Evolutionary conservation across 148 eudicot species (phyloP).

Genomic region (Fagopyrum tataricum): DNA sequence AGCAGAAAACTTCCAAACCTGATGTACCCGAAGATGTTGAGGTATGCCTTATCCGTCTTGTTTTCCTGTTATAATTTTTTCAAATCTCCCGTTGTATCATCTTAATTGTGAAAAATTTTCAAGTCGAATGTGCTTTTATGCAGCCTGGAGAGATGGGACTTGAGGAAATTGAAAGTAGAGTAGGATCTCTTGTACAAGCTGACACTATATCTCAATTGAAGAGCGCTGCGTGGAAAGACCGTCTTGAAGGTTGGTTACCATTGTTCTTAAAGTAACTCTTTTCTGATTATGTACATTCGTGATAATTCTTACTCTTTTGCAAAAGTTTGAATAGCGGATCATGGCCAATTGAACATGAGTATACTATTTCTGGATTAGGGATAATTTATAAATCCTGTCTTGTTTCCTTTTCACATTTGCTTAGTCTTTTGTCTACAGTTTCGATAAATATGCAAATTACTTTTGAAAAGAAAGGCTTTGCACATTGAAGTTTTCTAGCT

Average conservation of each 20-base stretch:
- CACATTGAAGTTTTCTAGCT: neutral
- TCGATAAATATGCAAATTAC: neutral
- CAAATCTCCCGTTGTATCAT: neutral
- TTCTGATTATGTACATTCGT: constrained; percentile 9
- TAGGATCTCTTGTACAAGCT: constrained; percentile 68
- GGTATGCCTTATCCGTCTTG: constrained; percentile 26
- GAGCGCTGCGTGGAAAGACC: constrained; percentile 95
- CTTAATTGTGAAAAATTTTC: neutral
- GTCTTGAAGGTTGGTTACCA: constrained; percentile 75
- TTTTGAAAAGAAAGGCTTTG: neutral
- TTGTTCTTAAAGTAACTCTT: constrained; percentile 13
- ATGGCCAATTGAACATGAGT: neutral
- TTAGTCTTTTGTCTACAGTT: neutral
- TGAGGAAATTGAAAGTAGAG: constrained; percentile 87
- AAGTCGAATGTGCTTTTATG: constrained; percentile 15
- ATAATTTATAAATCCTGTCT: neutral
- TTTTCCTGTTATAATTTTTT: neutral
- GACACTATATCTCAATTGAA: constrained; percentile 77
- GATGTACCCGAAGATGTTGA: constrained; percentile 87
- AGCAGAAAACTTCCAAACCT: constrained; percentile 45
- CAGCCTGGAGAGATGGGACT: constrained; percentile 97
- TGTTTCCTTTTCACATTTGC: neutral
- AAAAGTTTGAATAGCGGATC: neutral
- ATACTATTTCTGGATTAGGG: too few relatives aligned
- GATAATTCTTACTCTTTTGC: neutral